Base-by-base conservation (phyloP, 495 filamentous ascomycete genomes). In the Xanthoparmelia taractica region DNA sequence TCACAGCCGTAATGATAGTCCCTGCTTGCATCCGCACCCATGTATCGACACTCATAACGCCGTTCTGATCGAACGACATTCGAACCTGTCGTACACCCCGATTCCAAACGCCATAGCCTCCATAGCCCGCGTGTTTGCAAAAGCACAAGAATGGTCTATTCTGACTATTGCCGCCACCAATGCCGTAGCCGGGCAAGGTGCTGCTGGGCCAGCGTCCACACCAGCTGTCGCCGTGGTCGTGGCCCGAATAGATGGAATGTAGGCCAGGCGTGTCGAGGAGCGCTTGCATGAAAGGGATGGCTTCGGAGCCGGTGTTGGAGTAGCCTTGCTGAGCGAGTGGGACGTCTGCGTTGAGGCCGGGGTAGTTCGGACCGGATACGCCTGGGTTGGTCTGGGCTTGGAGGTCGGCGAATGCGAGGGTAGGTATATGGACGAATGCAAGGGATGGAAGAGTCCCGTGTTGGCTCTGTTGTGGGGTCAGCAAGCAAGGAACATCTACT, bases 371-470 rank as follows among this genome's bases (percentile, higher is more conserved):
- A 0, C 67, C 37, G 18, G 74, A 59, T 1, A 80, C 69, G 0
- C 78, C 75, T 13, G 59, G 72, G 15, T 70, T 34, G n/a, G 80
- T 65, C 66, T 87, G 83, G 11, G 84, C 73, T 33, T 73, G 77
- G 0, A 75, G 74, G 23, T 61, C 59, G 58, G 52, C 48, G 60
- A 82, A 83, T 0, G 85, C 85, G 57, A 80, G 78, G 4, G 78
- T 75, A 4, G 87, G 88, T 60, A 91, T 91, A 67, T 91, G 88
- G 15, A 87, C 85, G 70, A 92, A 92, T 0, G 81, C 86, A 2
- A 92, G 66, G 18, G 83, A 85, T 0, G 88, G 88, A 27, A 90
- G 78, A 18, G 65, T 63, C 1, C 73, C 71, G 45, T 82, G 79
- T 63, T 74, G 65, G 6, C 58, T 61, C 4, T 67, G 27, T 54